Evolutionary conservation across 805 yeast species (phyloP).

Genomic region (Candida alai): DNA sequence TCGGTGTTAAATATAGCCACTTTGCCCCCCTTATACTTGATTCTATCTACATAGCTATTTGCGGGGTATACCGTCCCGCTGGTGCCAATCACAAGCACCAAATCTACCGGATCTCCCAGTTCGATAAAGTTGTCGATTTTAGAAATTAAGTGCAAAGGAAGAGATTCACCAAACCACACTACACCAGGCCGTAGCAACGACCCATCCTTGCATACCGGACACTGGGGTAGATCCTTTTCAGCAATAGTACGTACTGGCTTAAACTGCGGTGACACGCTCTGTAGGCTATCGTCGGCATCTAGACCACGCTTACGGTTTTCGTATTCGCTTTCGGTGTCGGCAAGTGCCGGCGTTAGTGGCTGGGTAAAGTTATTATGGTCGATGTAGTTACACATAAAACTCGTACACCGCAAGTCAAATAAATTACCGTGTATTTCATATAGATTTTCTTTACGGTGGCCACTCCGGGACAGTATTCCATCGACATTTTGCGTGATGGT

Average conservation of each 20-base stretch:
- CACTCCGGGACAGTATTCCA: constrained; percentile 64
- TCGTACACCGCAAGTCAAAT: constrained; percentile 71
- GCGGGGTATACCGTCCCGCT: constrained; percentile 90
- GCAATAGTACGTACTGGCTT: constrained; percentile 47
- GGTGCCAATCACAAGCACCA: constrained; percentile 81
- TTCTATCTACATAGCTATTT: constrained; percentile 82
- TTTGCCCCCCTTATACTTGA: constrained; percentile 67
- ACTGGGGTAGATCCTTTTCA: constrained; percentile 58
- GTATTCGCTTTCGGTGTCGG: constrained; percentile 36
- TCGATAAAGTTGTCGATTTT: constrained; percentile 69
- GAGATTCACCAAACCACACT: constrained; percentile 92
- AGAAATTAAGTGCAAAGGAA: constrained; percentile 61
- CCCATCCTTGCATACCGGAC: constrained; percentile 70
- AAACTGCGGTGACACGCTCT: constrained; percentile 38
- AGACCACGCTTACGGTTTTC: constrained; percentile 13
- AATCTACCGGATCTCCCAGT: constrained; percentile 49
- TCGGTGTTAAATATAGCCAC: constrained; percentile 83
- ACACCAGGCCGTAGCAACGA: constrained; percentile 77
- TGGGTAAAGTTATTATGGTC: constrained; percentile 49
- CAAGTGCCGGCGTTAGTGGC: constrained; percentile 57
- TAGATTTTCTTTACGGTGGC: constrained; percentile 50
- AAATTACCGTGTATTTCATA: constrained; percentile 78
- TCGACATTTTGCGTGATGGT: constrained; percentile 85
- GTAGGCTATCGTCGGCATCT: constrained; percentile 11
- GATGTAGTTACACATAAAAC: constrained; percentile 63